Conservation (phyloP, 495 filamentous ascomycete genomes). For the Chaetomium cochliodes region DNA sequence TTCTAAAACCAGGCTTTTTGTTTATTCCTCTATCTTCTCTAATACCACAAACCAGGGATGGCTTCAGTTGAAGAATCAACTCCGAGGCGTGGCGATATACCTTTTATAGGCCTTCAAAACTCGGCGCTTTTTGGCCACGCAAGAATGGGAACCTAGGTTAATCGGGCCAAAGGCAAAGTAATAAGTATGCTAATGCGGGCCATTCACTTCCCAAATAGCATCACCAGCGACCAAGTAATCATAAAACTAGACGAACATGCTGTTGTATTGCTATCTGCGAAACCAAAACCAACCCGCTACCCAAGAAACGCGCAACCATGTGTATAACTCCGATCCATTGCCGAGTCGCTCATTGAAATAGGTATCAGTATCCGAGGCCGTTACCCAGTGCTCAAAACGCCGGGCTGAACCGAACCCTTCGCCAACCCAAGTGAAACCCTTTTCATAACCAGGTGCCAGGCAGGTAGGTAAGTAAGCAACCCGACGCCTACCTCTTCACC, state of each 20-base stretch:
- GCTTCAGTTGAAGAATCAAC: background rate
- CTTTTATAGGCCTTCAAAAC: background rate
- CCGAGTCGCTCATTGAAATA: conserved; percentile 1
- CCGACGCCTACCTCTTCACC: background rate
- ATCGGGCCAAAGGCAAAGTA: background rate
- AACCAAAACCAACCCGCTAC: background rate
- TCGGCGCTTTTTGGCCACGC: no score
- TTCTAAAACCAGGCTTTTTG: background rate
- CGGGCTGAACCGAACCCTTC: background rate
- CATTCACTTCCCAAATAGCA: background rate
- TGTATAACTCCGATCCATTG: conserved; percentile 5
- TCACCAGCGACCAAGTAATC: background rate
- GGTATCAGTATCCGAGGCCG: conserved; percentile 6
- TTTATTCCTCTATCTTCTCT: background rate
- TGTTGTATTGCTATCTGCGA: background rate
- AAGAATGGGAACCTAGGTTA: background rate
- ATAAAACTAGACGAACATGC: background rate
- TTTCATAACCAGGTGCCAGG: background rate
- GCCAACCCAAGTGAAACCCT: background rate
- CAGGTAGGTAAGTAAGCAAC: background rate
- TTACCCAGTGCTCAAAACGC: conserved; percentile 1
- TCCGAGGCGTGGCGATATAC: background rate
- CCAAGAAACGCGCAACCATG: background rate
- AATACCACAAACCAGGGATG: background rate
- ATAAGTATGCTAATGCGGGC: background rate